Evolutionary conservation across 805 yeast genomes (phyloP), one percentile per base, ranked within the genome.

Genomic region (Wickerhamomyces tratensis): DNA sequence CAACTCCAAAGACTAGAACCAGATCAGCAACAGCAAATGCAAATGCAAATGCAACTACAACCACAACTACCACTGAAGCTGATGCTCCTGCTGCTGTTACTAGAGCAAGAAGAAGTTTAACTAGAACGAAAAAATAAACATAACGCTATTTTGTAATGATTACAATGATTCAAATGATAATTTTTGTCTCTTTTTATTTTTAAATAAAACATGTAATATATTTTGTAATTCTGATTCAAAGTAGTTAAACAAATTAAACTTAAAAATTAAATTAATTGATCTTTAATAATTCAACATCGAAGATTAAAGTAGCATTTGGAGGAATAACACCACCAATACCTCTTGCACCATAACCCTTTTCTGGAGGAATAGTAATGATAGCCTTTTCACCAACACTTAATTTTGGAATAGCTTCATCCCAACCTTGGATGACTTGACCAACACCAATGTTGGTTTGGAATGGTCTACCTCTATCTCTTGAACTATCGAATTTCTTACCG

Each of bases 321-420:
- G 98, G 98, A 61, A 91, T 91, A 61, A 87, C 71, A 54, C 96
- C 96, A 54, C 97, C 97, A 80, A 84, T 87, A 40, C 98, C 98
- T 68, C 95, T 81, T 51, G 76, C 75, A 49, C 97, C 97, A 68
- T 91, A 91, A 53, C 94, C 98, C 69, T 86, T 83, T 57, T 79
- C 77, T 51, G 96, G 95, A 57, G 96, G 94, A 57, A 91, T 87
- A 56, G 94, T 87, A 61, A 91, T 73, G 62, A 83, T 76, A 41
- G 97, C 96, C 73, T 83, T 85, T 69, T 93, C 87, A 57, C 98
- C 98, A 41, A 88, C 76, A 42, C 95, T 83, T 62, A 91, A 74
- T 67, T 88, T 79, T 43, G 97, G 96, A 62, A 88, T 86, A 48
- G 89, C 95, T 58, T 79, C 85, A 60, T 89, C 97, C 97, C 97